These are phyloP conservation scores for Gyromitra esculenta DNA, from an alignment of 2,329 filamentous ascomycete species.

Conservation along the genomic window DNA sequence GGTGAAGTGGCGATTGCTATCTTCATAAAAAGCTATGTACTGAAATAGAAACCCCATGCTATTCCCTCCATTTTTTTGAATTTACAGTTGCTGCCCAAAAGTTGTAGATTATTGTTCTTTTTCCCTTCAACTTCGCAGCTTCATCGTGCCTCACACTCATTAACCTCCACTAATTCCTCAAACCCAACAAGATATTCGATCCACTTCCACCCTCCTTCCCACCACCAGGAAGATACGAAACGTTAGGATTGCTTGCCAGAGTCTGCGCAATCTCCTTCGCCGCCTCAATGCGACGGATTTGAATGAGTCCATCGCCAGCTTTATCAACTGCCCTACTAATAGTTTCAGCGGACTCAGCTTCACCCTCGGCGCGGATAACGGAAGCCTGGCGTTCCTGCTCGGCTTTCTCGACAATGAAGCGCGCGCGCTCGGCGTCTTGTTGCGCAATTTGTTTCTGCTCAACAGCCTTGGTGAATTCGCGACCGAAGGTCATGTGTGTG, in stretches of 20 bases:
- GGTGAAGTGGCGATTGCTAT: conserved; percentile 47
- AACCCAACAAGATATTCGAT: conserved; percentile 73
- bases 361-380: conserved; percentile 97
- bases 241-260: conserved; percentile 88
- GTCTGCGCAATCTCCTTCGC: conserved; percentile 94
- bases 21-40: conserved; percentile 49
- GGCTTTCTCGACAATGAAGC: conserved; percentile 98
- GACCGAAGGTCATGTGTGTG: conserved; percentile 99
- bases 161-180: conserved; percentile 63
- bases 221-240: conserved; percentile 86
- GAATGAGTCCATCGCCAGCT: conserved; percentile 89
- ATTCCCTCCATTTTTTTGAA: conserved; percentile 5
- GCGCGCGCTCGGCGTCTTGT: conserved; percentile 95
- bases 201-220: conserved; percentile 64
- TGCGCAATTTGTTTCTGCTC: conserved; percentile 99
- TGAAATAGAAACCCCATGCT: conserved; percentile 22
- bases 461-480: conserved; percentile 97
- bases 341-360: conserved; percentile 94
- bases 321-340: conserved; percentile 94
- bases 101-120: conserved; percentile 9
- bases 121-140: not conserved
- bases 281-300: conserved; percentile 97
- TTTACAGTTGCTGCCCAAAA: conserved; percentile 19
- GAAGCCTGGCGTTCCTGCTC: conserved; percentile 99
- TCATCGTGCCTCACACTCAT: conserved; percentile 8